phyloP scores from a whole-genome alignment of 305 asterid species.

The Fraxinus albicans region DNA sequence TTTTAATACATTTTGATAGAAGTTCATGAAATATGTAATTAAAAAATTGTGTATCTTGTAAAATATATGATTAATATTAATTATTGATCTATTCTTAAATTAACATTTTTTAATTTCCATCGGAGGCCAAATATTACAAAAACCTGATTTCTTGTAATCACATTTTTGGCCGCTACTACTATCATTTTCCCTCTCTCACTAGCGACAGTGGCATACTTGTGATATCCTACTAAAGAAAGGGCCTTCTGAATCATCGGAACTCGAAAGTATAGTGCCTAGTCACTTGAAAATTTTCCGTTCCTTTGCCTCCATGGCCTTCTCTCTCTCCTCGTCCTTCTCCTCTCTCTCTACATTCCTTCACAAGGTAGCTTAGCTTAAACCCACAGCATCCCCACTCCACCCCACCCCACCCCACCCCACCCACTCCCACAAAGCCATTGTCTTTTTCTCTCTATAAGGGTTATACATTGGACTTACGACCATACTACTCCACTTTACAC shows the following conservation, averaged over 20 bases:
- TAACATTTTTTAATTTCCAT: too few species aligned
- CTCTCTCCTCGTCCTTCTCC: neutral
- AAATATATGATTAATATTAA: too few species aligned
- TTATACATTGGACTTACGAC: constrained; percentile 32
- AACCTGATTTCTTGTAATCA: neutral
- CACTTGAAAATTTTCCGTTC: constrained; percentile 16
- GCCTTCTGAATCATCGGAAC: neutral
- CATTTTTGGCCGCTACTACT: neutral
- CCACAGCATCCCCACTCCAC: constrained; percentile 25
- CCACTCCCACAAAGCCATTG: constrained; percentile 7
- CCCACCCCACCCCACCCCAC: neutral
- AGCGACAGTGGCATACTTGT: neutral
- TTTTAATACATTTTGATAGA: too few species aligned
- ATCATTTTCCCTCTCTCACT: neutral
- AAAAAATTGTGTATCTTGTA: neutral
- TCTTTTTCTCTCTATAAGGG: constrained; percentile 32
- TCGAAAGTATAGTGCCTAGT: neutral
- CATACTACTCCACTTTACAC: neutral
- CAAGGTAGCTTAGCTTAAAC: constrained; percentile 56
- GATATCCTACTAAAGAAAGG: neutral
- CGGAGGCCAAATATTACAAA: neutral
- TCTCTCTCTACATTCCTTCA: constrained; percentile 30
- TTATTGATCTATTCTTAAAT: too few species aligned
- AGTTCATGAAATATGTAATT: neutral
- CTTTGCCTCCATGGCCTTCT: constrained; percentile 29